Evolutionary conservation across 192 early-diverging fungal species (phyloP).

Genomic region (Gaertneriomyces sp.): DNA sequence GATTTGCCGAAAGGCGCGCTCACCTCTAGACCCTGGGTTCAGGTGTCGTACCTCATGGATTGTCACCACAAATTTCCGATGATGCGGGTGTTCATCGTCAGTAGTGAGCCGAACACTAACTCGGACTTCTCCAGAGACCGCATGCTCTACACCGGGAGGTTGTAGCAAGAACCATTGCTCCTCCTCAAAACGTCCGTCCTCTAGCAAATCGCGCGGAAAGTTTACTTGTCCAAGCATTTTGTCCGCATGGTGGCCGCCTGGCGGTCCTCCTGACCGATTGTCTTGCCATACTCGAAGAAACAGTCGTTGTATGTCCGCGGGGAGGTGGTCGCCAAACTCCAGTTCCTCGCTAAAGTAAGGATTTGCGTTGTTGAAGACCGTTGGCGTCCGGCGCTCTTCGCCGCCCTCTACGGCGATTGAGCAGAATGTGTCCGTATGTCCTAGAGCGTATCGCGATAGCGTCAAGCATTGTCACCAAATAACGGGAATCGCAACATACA

Average conservation of each 20-base stretch:
- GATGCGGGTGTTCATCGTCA: not conserved
- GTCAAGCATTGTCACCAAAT: not conserved
- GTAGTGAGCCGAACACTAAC: not conserved
- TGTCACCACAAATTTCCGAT: not conserved
- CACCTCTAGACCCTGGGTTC: not conserved
- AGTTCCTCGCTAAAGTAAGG: conserved; percentile 30
- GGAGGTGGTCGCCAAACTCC: conserved; percentile 24
- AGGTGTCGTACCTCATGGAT: not conserved
- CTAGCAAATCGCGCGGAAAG: conserved; percentile 26
- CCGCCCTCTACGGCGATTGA: conserved; percentile 17
- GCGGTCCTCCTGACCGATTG: not conserved
- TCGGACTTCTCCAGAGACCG: conserved; percentile 2
- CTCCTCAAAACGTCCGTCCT: conserved; percentile 30
- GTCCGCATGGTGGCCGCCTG: not conserved
- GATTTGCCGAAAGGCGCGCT: not conserved
- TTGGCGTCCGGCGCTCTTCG: conserved; percentile 26
- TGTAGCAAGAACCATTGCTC: conserved; percentile 20
- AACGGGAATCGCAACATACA: conserved; percentile 1
- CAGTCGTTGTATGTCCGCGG: conserved; percentile 10
- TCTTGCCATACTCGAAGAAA: conserved; percentile 19
- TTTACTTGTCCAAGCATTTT: conserved; percentile 16
- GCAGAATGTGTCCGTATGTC: conserved; percentile 22
- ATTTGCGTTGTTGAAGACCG: conserved; percentile 12
- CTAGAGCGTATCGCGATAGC: not conserved
- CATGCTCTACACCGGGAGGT: conserved; percentile 6